Conservation (phyloP, 495 filamentous ascomycete genomes). For the Aspergillus affinis region DNA sequence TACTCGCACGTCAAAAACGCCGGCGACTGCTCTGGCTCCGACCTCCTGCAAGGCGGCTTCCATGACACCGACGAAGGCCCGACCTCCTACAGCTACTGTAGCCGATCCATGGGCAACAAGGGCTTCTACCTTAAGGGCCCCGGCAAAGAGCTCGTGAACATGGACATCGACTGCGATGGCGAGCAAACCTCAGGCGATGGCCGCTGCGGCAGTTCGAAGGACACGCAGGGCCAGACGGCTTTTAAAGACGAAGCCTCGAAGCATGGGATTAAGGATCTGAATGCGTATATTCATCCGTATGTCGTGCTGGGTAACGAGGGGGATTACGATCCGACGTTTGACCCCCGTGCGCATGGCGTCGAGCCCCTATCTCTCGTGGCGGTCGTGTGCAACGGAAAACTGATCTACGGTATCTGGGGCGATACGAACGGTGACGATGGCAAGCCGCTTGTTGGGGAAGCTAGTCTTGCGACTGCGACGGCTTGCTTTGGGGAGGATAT, state of each 20-base stretch:
- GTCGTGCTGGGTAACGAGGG: slow-evolving; percentile 65
- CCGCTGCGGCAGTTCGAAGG: slow-evolving; percentile 44
- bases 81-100: not conserved
- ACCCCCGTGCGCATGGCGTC: slow-evolving; percentile 52
- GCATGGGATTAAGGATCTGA: slow-evolving; percentile 53
- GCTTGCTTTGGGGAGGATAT: slow-evolving; percentile 52
- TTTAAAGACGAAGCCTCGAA: slow-evolving; percentile 49
- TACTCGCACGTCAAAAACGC: not conserved
- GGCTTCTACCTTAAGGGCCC: not conserved
- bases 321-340: slow-evolving; percentile 27
- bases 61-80: not conserved
- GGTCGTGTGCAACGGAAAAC: slow-evolving; percentile 58
- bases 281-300: slow-evolving; percentile 62
- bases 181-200: slow-evolving; percentile 45
- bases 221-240: slow-evolving; percentile 54
- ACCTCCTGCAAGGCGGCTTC: not conserved
- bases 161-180: slow-evolving; percentile 72
- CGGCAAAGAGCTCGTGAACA: slow-evolving; percentile 21
- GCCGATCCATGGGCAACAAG: not conserved
- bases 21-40: not conserved
- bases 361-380: slow-evolving; percentile 62
- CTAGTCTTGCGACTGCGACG: slow-evolving; percentile 55
- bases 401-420: slow-evolving; percentile 68
- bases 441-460: slow-evolving; percentile 49
- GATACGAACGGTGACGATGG: slow-evolving; percentile 56